phyloP scores from a whole-genome alignment of 2,329 filamentous ascomycete genomes.

The Aaosphaeria arxii region DNA sequence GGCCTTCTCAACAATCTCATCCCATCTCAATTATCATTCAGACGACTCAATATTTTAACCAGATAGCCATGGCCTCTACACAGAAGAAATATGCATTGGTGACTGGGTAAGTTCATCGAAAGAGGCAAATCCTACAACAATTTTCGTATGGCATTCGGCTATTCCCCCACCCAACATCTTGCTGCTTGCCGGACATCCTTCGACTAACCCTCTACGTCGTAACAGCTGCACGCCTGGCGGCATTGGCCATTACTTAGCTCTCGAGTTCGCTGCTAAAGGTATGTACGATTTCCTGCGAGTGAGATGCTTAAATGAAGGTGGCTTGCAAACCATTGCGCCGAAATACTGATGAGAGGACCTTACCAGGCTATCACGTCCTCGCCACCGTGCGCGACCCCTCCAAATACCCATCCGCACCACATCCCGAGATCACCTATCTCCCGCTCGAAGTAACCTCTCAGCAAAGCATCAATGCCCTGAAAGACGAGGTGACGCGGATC shows the following conservation, averaged over 20 bases:
- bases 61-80: not conserved
- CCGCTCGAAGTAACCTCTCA: conserved; percentile 52
- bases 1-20: too few species aligned
- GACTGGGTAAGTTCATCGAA: conserved; percentile 30
- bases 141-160: too few species aligned
- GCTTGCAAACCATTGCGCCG: not conserved
- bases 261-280: conserved; percentile 53
- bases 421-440: conserved; percentile 53
- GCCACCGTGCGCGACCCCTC: conserved; percentile 54
- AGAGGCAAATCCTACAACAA: too few species aligned
- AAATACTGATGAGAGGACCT: not conserved
- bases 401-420: conserved; percentile 46
- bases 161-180: not conserved
- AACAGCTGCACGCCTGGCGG: conserved; percentile 52
- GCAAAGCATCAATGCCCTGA: conserved; percentile 49
- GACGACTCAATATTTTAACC: not conserved
- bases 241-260: conserved; percentile 58
- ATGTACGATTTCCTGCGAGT: not conserved
- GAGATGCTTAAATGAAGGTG: not conserved
- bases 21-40: too few species aligned
- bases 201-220: not conserved
- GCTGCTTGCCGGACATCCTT: not conserved
- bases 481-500: conserved; percentile 44
- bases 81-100: conserved; percentile 32
- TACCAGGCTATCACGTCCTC: conserved; percentile 52